Conservation (phyloP, 805 yeast genomes). For the Blastobotrys muscicola region DNA sequence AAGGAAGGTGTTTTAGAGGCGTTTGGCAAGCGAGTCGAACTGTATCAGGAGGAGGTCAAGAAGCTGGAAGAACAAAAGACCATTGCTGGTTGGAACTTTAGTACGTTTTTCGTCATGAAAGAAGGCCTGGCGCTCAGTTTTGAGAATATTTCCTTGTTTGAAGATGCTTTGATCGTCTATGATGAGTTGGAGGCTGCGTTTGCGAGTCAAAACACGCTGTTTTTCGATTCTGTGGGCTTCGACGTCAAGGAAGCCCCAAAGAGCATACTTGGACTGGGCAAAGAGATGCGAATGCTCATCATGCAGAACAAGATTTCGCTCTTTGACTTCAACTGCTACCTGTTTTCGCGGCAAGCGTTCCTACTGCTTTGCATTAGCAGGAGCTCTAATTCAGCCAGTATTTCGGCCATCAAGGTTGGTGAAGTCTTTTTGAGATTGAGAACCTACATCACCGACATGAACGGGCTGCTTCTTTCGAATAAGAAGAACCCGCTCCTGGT, state of each 20-base stretch:
- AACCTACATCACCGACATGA: slow-evolving; percentile 34
- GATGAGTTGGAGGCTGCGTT: slow-evolving; percentile 34
- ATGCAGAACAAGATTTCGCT: slow-evolving; percentile 27
- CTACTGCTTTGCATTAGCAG: slow-evolving; percentile 25
- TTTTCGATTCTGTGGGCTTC: slow-evolving; percentile 22
- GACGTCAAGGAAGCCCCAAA: slow-evolving; percentile 10
- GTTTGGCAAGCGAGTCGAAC: slow-evolving; percentile 39
- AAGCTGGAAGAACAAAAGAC: slow-evolving; percentile 28
- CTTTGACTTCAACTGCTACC: slow-evolving; percentile 32
- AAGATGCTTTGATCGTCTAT: slow-evolving; percentile 50
- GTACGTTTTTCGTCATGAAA: slow-evolving; percentile 35
- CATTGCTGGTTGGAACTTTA: slow-evolving; percentile 38
- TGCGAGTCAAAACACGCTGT: slow-evolving; percentile 18
- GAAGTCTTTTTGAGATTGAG: slow-evolving; percentile 26
- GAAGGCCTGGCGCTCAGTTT: slow-evolving; percentile 45
- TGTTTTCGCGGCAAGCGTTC: slow-evolving; percentile 28
- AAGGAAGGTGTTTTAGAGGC: slow-evolving; percentile 45
- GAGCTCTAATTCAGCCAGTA: slow-evolving; percentile 18
- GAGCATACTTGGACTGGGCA: slow-evolving; percentile 14
- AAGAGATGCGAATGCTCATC: slow-evolving; percentile 23
- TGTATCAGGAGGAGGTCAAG: slow-evolving; percentile 33
- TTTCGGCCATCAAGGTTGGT: slow-evolving; percentile 13
- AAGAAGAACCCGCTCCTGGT: slow-evolving; percentile 15
- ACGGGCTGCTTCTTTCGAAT: slow-evolving; percentile 18
- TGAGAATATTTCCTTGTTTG: slow-evolving; percentile 45